These are phyloP conservation scores for Saccharomyces pastorianus DNA, from an alignment of 1,139 yeast genomes.

Conservation along the genomic window DNA sequence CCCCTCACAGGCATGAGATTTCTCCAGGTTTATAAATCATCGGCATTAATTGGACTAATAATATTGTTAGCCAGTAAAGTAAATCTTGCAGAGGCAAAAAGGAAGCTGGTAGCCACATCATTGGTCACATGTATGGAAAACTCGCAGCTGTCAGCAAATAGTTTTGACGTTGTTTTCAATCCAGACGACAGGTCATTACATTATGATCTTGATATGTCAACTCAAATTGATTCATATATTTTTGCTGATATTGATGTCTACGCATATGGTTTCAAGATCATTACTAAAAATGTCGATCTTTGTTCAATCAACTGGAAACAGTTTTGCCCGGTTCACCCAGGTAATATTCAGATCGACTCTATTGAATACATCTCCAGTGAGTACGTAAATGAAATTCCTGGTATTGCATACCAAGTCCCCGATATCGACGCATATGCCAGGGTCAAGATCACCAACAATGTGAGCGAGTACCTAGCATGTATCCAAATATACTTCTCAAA, in stretches of 20 bases:
- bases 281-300: constrained; percentile 44
- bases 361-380: constrained; percentile 45
- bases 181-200: constrained; percentile 56
- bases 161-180: constrained; percentile 58
- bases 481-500: constrained; percentile 61
- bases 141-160: constrained; percentile 56
- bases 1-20: not conserved
- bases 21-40: not conserved
- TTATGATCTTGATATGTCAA: constrained; percentile 53
- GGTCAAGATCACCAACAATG: constrained; percentile 40
- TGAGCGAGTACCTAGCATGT: constrained; percentile 45
- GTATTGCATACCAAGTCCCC: constrained; percentile 66
- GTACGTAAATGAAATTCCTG: constrained; percentile 51
- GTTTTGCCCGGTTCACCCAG: constrained; percentile 71
- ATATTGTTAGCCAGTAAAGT: not conserved
- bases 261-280: constrained; percentile 67
- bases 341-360: constrained; percentile 59
- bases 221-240: constrained; percentile 52
- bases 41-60: not conserved
- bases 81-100: constrained; percentile 18
- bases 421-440: constrained; percentile 70
- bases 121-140: constrained; percentile 67
- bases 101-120: constrained; percentile 52
- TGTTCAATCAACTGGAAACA: constrained; percentile 61
- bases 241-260: constrained; percentile 55